Percentiles rank a stretch among this genome's conserved stretches.
These are phyloP conservation scores for Naumovozyma castellii DNA, from an alignment of 805 yeast genomes.

Conservation along the genomic window DNA sequence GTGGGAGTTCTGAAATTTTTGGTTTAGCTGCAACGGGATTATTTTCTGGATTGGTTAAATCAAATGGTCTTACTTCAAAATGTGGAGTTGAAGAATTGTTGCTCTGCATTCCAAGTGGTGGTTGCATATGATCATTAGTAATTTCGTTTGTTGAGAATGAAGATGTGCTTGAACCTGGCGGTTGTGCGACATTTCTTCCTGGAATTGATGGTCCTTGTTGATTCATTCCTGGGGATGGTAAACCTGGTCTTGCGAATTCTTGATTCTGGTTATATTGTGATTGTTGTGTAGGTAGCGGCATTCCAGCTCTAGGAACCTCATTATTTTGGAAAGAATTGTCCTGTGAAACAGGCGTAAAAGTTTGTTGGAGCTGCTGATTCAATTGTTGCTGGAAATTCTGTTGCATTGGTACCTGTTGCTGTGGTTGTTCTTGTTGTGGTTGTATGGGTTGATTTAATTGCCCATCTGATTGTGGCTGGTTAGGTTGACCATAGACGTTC, in stretches of 20 bases:
- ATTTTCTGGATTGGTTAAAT: constrained; percentile 9
- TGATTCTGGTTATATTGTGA: constrained; percentile 3
- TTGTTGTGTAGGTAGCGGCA: too few species aligned
- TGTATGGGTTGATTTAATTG: constrained; percentile 1
- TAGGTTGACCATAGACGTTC: too few species aligned
- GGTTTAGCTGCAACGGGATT: constrained; percentile 6
- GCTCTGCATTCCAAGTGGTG: not conserved
- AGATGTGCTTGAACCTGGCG: constrained; percentile 4
- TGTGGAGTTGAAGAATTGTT: constrained; percentile 2
- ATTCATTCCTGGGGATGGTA: constrained; percentile 2
- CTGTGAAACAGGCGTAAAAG: too few species aligned
- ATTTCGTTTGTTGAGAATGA: not conserved
- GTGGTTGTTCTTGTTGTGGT: not conserved
- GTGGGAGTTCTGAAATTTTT: constrained; percentile 10
- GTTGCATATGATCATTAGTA: too few species aligned
- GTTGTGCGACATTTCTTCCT: constrained; percentile 1
- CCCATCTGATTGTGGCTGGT: constrained; percentile 1
- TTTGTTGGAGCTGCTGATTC: too few species aligned
- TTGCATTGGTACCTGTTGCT: not conserved
- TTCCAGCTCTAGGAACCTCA: too few species aligned
- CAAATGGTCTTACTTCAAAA: constrained; percentile 17
- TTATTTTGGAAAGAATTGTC: too few species aligned
- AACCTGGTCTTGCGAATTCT: constrained; percentile 5
- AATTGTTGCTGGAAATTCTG: not conserved
- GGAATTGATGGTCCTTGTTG: constrained; percentile 2